These are phyloP conservation scores for Sordariomycetes sp. DNA, from an alignment of 2,329 filamentous ascomycete genomes.

Conservation along the genomic window DNA sequence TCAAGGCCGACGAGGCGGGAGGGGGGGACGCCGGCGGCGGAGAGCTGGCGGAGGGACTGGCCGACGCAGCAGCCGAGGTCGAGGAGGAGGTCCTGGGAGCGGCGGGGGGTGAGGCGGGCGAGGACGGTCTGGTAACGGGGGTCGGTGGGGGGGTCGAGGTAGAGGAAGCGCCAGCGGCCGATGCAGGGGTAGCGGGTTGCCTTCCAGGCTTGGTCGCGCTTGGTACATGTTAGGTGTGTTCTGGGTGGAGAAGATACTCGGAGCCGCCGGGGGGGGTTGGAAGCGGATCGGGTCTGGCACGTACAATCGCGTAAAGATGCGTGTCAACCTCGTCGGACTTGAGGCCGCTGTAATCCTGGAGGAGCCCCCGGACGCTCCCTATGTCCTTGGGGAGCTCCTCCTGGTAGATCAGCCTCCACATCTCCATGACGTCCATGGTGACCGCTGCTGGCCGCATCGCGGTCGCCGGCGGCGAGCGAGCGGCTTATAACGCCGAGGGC, in stretches of 20 bases:
- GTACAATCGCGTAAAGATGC: constrained; percentile 9
- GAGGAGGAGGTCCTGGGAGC: constrained; percentile 25
- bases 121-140: constrained; percentile 27
- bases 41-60: constrained; percentile 34
- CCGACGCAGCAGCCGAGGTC: constrained; percentile 38
- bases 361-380: constrained; percentile 19
- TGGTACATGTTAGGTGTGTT: background rate
- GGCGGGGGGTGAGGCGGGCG: constrained; percentile 22
- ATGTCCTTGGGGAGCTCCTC: constrained; percentile 20
- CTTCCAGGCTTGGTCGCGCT: constrained; percentile 33
- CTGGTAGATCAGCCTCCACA: constrained; percentile 9
- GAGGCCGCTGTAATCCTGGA: constrained; percentile 24
- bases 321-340: constrained; percentile 18
- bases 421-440: constrained; percentile 8
- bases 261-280: background rate
- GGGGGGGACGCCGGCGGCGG: constrained; percentile 32
- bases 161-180: constrained; percentile 35
- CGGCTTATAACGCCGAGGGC: background rate
- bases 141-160: constrained; percentile 24
- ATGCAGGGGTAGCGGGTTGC: constrained; percentile 29
- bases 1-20: constrained; percentile 36
- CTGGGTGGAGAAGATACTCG: background rate
- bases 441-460: too few species aligned
- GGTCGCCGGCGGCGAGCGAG: too few species aligned
- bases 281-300: background rate